Conservation (phyloP, 2,329 filamentous ascomycete species). For the Huntiella decipiens region DNA sequence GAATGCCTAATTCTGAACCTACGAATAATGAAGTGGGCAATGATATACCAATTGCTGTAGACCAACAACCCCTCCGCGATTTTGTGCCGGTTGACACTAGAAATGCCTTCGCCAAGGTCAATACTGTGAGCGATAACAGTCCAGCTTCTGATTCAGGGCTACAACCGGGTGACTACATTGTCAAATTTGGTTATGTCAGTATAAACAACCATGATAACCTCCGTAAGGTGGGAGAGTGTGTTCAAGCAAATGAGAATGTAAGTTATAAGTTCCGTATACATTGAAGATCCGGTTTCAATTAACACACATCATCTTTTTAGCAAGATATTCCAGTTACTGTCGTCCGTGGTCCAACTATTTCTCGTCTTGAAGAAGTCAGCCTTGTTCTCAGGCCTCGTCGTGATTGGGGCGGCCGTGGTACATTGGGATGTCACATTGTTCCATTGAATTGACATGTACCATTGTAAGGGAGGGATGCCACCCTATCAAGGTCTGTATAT, state of each 20-base stretch:
- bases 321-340: constrained; percentile 51
- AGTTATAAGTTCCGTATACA: constrained; percentile 20
- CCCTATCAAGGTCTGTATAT: not conserved
- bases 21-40: not conserved
- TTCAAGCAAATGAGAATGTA: constrained; percentile 79
- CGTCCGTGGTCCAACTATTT: constrained; percentile 27
- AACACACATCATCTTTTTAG: constrained; percentile 23
- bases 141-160: constrained; percentile 72
- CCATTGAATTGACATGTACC: constrained; percentile 17
- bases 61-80: constrained; percentile 6
- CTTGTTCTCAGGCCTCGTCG: constrained; percentile 57
- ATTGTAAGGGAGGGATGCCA: not conserved
- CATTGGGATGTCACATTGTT: constrained; percentile 79
- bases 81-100: constrained; percentile 3
- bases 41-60: not conserved
- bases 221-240: constrained; percentile 69
- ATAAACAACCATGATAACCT: constrained; percentile 72
- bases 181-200: constrained; percentile 70
- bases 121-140: constrained; percentile 57
- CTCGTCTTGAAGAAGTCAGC: constrained; percentile 36
- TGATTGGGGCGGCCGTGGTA: constrained; percentile 77
- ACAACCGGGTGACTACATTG: constrained; percentile 60
- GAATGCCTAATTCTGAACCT: not conserved
- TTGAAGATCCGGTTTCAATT: not conserved
- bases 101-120: constrained; percentile 76